phyloP scores from a whole-genome alignment of 106 monocot genomes.

The Phalaenopsis aphrodite region DNA sequence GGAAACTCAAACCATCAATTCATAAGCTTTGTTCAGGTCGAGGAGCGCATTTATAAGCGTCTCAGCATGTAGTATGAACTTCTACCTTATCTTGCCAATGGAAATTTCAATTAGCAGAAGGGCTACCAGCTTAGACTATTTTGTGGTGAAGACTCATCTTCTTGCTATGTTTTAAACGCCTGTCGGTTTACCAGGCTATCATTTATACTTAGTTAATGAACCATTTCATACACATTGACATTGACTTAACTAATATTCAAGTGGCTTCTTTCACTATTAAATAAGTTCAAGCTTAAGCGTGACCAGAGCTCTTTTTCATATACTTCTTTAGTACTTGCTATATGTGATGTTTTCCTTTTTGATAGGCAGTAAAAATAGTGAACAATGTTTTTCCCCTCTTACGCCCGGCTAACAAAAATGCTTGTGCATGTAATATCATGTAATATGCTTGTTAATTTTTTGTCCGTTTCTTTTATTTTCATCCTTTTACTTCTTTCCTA shows the following conservation, averaged over 20 bases:
- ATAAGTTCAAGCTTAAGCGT: background rate
- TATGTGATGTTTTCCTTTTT: background rate
- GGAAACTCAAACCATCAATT: background rate
- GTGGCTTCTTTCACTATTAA: background rate
- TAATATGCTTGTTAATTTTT: conserved; percentile 1
- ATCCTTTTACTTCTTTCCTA: background rate
- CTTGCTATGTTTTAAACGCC: background rate
- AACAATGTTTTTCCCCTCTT: background rate
- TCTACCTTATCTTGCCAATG: background rate
- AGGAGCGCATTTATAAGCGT: background rate
- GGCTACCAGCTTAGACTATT: too few relatives aligned
- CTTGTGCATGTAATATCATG: background rate
- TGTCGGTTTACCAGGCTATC: background rate
- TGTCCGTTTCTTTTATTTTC: background rate
- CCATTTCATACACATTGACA: background rate
- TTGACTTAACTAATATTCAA: background rate
- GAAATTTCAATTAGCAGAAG: too few relatives aligned
- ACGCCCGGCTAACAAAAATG: background rate
- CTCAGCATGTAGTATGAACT: background rate
- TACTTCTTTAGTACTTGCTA: background rate
- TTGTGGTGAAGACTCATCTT: background rate
- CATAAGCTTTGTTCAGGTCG: background rate
- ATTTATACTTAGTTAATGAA: background rate
- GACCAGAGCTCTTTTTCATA: background rate
- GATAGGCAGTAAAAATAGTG: background rate